These are phyloP conservation scores for Wallacemonas sp. DNA, from an alignment of 208 protist species.

Conservation along the genomic window DNA sequence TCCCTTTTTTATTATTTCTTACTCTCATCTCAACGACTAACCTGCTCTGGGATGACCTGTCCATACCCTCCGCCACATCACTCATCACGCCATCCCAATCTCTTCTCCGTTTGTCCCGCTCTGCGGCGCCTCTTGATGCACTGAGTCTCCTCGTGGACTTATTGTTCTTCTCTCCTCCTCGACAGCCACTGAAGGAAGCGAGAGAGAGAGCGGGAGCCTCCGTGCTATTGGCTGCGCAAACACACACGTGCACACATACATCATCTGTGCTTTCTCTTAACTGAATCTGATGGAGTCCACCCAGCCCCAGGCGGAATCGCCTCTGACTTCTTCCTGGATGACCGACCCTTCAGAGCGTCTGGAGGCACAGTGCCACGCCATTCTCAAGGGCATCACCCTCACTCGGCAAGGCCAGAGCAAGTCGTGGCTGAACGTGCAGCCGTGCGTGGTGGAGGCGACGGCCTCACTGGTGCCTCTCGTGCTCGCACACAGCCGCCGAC, in stretches of 20 bases:
- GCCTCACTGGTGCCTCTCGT: constrained; percentile 14
- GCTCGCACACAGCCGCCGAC: constrained; percentile 13
- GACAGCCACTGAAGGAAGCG: no score
- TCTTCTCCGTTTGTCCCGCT: neutral
- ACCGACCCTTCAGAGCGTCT: constrained; percentile 7
- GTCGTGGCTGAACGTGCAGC: constrained; percentile 75
- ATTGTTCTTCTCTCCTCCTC: constrained; percentile 2
- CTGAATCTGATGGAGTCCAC: neutral
- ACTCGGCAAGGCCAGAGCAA: constrained; percentile 43
- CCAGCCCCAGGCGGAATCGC: no score
- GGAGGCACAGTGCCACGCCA: constrained; percentile 11
- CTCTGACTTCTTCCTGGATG: neutral
- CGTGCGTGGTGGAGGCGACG: constrained; percentile 44
- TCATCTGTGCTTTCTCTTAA: constrained; percentile 1
- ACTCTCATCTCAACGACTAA: no score
- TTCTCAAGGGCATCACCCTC: constrained; percentile 31
- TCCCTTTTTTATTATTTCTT: no score
- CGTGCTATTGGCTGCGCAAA: no score
- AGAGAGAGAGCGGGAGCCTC: no score
- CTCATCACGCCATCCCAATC: no score
- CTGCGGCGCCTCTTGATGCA: neutral
- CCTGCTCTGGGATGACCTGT: no score
- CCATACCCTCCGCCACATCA: no score
- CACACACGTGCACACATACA: neutral
- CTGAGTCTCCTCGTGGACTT: neutral